These are phyloP conservation scores for Lichtheimia ornata DNA, from an alignment of 371 early-diverging fungal genomes.

Conservation along the genomic window DNA sequence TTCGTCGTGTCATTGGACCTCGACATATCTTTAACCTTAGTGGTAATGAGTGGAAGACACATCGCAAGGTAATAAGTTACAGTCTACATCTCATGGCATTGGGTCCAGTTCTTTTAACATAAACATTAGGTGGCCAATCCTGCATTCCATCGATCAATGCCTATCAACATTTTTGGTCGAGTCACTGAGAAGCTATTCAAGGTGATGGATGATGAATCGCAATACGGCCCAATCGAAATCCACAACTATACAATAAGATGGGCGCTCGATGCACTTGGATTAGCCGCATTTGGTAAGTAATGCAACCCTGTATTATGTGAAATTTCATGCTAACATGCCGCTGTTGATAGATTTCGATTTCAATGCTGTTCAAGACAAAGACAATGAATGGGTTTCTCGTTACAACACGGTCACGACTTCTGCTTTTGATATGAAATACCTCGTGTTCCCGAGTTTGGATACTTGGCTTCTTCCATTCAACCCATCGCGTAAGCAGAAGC, in stretches of 20 bases:
- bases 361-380: slow-evolving; percentile 11
- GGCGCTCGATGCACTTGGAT: slow-evolving; percentile 41
- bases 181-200: slow-evolving; percentile 21
- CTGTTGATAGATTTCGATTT: slow-evolving; percentile 27
- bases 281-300: slow-evolving; percentile 34
- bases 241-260: slow-evolving; percentile 18
- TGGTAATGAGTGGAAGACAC: slow-evolving; percentile 26
- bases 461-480: neutral
- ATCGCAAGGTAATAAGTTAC: slow-evolving; percentile 19
- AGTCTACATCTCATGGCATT: too few species aligned
- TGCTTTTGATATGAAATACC: slow-evolving; percentile 12
- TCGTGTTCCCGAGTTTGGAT: slow-evolving; percentile 25
- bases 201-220: slow-evolving; percentile 13
- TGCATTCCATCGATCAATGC: slow-evolving; percentile 45
- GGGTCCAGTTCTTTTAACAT: too few species aligned
- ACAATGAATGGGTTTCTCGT: slow-evolving; percentile 12
- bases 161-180: slow-evolving; percentile 29
- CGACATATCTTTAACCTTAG: slow-evolving; percentile 20
- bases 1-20: slow-evolving; percentile 15
- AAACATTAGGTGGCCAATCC: slow-evolving; percentile 31
- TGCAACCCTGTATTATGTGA: neutral
- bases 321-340: neutral
- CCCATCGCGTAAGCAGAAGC: slow-evolving; percentile 28
- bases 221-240: slow-evolving; percentile 3
- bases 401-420: slow-evolving; percentile 21